Evolutionary conservation across 176 grass and related monocot genomes (phyloP).

Genomic region (Ensete ventricosum): DNA sequence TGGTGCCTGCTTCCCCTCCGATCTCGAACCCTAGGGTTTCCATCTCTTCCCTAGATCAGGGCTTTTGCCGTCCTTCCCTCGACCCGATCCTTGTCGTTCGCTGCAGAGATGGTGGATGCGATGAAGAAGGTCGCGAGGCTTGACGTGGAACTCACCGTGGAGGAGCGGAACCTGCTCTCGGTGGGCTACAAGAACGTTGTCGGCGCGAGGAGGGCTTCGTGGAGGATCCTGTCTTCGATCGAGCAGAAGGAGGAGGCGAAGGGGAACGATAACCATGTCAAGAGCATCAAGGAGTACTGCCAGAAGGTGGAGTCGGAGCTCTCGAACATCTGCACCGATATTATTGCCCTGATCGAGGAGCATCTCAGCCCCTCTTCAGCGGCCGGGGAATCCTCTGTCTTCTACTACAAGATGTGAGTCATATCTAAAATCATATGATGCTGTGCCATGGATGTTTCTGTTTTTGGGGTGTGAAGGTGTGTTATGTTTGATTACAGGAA

Average conservation of each 20-base stretch:
- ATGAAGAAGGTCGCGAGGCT: constrained; percentile 51
- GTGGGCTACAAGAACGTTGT: constrained; percentile 59
- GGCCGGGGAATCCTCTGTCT: constrained; percentile 43
- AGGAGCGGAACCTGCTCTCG: constrained; percentile 57
- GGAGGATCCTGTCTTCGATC: constrained; percentile 36
- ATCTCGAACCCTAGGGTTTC: background rate
- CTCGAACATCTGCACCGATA: constrained; percentile 37
- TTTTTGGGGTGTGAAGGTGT: background rate
- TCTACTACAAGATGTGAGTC: constrained; percentile 60
- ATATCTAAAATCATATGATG: background rate
- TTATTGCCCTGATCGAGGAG: constrained; percentile 43
- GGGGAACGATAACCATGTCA: constrained; percentile 35
- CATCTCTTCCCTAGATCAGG: background rate
- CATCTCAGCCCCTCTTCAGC: constrained; percentile 45
- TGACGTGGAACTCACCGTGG: constrained; percentile 31
- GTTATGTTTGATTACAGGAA: constrained; percentile 40
- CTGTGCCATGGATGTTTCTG: background rate
- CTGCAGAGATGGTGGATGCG: constrained; percentile 52
- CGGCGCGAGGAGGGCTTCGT: constrained; percentile 35
- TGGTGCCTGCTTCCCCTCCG: background rate
- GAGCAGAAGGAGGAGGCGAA: constrained; percentile 46
- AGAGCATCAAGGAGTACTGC: constrained; percentile 27
- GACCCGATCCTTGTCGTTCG: background rate
- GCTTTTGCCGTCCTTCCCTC: background rate
- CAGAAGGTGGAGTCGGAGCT: constrained; percentile 44